Percentiles rank a stretch among this genome's conserved stretches.
Conservation (phyloP, 768 basidiomycete genomes). For the Candolleomyces aberdarensis region DNA sequence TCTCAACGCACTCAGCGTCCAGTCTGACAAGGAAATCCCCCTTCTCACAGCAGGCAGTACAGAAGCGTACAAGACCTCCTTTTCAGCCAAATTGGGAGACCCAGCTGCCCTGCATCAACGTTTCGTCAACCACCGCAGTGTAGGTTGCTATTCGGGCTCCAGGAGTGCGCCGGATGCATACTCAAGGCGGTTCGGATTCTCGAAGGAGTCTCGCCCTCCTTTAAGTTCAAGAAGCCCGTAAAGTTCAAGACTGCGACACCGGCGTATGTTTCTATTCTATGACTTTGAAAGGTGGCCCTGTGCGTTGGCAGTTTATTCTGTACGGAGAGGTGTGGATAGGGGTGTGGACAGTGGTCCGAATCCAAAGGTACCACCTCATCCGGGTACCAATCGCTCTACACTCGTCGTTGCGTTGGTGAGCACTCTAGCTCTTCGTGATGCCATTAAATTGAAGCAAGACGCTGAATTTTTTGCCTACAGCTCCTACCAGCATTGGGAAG, state of each 20-base stretch:
- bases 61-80: constrained; percentile 81
- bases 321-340: constrained; percentile 72
- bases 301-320: constrained; percentile 62
- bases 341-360: constrained; percentile 64
- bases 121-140: too few species aligned
- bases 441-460: neutral
- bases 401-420: constrained; percentile 68
- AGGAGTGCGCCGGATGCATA: constrained; percentile 30
- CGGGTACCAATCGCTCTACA: constrained; percentile 56
- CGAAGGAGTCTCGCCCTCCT: constrained; percentile 32
- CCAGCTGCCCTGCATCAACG: too few species aligned
- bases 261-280: constrained; percentile 50
- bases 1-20: constrained; percentile 93
- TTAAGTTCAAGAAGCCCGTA: constrained; percentile 56
- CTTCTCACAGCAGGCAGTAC: constrained; percentile 90
- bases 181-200: constrained; percentile 12
- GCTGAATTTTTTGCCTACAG: constrained; percentile 24
- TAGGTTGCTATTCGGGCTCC: constrained; percentile 53
- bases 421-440: neutral
- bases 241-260: constrained; percentile 39
- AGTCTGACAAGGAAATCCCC: constrained; percentile 97
- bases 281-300: constrained; percentile 51
- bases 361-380: constrained; percentile 56
- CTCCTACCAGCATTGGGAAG: constrained; percentile 72
- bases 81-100: constrained; percentile 92